Percentiles rank a stretch among this genome's conserved stretches.
Evolutionary conservation across 352 stramenopile species (phyloP).

Genomic region (Globisporangium lucens): DNA sequence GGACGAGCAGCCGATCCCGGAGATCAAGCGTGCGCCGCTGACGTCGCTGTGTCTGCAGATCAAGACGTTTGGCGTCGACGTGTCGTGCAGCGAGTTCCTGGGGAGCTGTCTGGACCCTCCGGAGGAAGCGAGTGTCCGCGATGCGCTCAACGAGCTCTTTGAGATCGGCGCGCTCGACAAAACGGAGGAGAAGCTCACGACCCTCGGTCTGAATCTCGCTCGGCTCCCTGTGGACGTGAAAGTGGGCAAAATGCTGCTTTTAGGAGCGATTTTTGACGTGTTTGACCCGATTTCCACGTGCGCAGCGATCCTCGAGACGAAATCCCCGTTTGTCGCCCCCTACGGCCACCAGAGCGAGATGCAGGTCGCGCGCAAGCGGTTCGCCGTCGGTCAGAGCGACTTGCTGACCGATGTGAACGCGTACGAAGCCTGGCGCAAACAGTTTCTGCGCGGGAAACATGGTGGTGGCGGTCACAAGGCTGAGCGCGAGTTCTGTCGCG

Average conservation of each 20-base stretch:
- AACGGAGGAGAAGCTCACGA: conserved; percentile 82
- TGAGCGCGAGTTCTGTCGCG: conserved; percentile 64
- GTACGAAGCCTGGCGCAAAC: conserved; percentile 55
- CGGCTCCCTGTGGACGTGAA: conserved; percentile 95
- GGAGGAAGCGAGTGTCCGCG: conserved; percentile 76
- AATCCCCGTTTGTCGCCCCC: conserved; percentile 79
- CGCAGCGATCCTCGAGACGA: conserved; percentile 72
- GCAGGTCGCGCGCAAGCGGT: conserved; percentile 55
- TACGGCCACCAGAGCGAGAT: conserved; percentile 70
- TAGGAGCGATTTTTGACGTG: conserved; percentile 92
- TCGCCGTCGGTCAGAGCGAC: conserved; percentile 60
- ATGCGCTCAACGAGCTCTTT: conserved; percentile 89
- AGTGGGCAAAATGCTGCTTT: conserved; percentile 97
- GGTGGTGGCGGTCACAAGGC: conserved; percentile 20
- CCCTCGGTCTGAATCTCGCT: conserved; percentile 91
- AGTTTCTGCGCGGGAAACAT: conserved; percentile 14
- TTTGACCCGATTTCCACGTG: conserved; percentile 66
- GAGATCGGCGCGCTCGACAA: conserved; percentile 84
- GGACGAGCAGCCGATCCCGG: conserved; percentile 81
- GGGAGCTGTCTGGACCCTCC: conserved; percentile 91
- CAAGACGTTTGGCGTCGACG: conserved; percentile 80
- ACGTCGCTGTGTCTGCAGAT: conserved; percentile 96
- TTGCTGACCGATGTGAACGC: conserved; percentile 77
- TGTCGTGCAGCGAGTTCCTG: conserved; percentile 84
- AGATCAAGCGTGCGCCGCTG: conserved; percentile 95